These are phyloP conservation scores for Leptoxyphium fumago DNA, from an alignment of 2,329 filamentous ascomycete genomes.

Conservation along the genomic window DNA sequence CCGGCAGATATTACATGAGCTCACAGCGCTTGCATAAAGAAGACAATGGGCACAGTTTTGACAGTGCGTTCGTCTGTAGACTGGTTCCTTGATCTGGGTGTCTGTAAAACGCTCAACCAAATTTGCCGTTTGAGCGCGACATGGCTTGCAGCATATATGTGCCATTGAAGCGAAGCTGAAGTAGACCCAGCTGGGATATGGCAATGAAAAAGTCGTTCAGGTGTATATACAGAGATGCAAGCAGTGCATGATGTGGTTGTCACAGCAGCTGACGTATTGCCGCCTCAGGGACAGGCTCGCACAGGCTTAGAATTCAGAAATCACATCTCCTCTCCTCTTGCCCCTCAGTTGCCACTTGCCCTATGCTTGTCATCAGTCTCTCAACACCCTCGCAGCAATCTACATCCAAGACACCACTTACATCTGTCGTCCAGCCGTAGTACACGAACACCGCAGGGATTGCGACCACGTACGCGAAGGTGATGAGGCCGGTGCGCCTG, in stretches of 20 bases:
- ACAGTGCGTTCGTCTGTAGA: too few species aligned
- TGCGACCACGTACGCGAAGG: slow-evolving; percentile 59
- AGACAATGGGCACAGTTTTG: too few species aligned
- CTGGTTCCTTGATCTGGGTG: too few species aligned
- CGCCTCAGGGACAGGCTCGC: too few species aligned
- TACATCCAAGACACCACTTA: slow-evolving; percentile 37
- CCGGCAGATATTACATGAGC: too few species aligned
- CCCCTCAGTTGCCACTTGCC: slow-evolving; percentile 74
- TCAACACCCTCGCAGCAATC: not conserved
- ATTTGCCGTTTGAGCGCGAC: too few species aligned
- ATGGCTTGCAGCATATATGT: too few species aligned
- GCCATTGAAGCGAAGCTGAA: too few species aligned
- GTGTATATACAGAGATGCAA: not conserved
- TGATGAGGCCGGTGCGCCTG: slow-evolving; percentile 62
- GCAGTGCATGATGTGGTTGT: not conserved
- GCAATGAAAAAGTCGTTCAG: not conserved
- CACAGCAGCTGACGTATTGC: too few species aligned
- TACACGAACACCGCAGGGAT: slow-evolving; percentile 59
- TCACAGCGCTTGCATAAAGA: too few species aligned
- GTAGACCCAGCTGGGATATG: too few species aligned
- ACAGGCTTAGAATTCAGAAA: slow-evolving; percentile 55
- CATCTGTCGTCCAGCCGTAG: slow-evolving; percentile 68
- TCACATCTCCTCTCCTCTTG: slow-evolving; percentile 77
- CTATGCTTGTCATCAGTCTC: slow-evolving; percentile 30
- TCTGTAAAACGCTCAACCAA: too few species aligned